These are phyloP conservation scores for Colletotrichum sojae DNA, from an alignment of 2,329 filamentous ascomycete species.

Conservation along the genomic window DNA sequence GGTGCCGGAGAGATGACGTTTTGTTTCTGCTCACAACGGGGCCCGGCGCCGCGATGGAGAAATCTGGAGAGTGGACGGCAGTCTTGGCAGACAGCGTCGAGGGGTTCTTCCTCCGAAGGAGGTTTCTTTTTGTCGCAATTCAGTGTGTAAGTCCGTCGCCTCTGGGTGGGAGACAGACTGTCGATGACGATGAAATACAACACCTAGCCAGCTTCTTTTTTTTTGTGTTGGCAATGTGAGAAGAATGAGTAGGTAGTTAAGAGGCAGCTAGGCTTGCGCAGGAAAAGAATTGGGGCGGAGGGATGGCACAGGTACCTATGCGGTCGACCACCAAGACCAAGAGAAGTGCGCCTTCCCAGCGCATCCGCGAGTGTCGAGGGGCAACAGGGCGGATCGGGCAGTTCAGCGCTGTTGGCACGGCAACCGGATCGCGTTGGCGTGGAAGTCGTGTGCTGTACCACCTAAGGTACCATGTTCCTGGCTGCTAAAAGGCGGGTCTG, in stretches of 20 bases:
- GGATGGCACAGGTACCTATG: background rate
- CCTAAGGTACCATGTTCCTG: background rate
- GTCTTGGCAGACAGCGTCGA: background rate
- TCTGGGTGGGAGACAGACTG: no score
- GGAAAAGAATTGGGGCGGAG: slow-evolving; percentile 9
- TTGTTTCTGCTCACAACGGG: slow-evolving; percentile 24
- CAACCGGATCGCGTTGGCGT: slow-evolving; percentile 15
- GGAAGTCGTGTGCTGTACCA: slow-evolving; percentile 21
- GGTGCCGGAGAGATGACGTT: slow-evolving; percentile 14
- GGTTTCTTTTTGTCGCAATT: no score
- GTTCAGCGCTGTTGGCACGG: slow-evolving; percentile 29
- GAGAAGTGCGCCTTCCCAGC: slow-evolving; percentile 17
- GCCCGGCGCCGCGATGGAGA: slow-evolving; percentile 30
- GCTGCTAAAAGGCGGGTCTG: background rate
- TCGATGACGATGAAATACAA: no score
- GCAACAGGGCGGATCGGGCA: slow-evolving; percentile 39
- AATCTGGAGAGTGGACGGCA: background rate
- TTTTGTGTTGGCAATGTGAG: no score
- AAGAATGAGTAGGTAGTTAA: no score
- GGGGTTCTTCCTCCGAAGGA: background rate
- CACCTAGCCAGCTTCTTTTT: no score
- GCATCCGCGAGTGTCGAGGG: slow-evolving; percentile 40
- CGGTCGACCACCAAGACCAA: background rate
- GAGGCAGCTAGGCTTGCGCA: background rate
- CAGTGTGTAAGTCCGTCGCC: no score